Percentiles rank a stretch among this genome's conserved stretches.
phyloP scores from a whole-genome alignment of 768 basidiomycete genomes.

The Phanerochaete carnosa region DNA sequence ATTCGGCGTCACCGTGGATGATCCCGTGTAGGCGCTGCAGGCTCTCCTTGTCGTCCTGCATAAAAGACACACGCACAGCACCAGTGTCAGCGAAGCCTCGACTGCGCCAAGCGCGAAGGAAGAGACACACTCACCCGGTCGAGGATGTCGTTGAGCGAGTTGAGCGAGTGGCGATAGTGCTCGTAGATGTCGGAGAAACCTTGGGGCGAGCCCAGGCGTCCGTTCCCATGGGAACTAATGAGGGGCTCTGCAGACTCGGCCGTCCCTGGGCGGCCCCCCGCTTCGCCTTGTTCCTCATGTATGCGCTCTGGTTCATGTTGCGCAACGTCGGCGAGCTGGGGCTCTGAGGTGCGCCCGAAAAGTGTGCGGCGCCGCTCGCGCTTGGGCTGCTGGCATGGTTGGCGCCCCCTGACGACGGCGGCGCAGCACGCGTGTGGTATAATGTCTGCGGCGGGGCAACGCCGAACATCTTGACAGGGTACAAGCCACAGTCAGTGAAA shows the following conservation, averaged over 20 bases:
- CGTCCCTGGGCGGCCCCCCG: slow-evolving; percentile 54
- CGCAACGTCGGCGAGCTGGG: slow-evolving; percentile 16
- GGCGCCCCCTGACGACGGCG: slow-evolving; percentile 23
- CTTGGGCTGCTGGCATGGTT: background rate
- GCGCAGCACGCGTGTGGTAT: slow-evolving; percentile 62
- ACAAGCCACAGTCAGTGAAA: background rate
- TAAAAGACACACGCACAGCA: background rate
- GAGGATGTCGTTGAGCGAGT: slow-evolving; percentile 77
- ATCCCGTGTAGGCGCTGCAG: slow-evolving; percentile 73
- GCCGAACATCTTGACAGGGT: slow-evolving; percentile 64
- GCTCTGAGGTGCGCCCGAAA: slow-evolving; percentile 11
- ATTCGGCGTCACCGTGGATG: slow-evolving; percentile 38
- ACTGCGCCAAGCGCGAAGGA: background rate
- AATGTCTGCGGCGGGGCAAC: slow-evolving; percentile 75
- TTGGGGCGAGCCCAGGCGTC: slow-evolving; percentile 6
- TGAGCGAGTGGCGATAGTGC: slow-evolving; percentile 78
- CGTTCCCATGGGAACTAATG: slow-evolving; percentile 25
- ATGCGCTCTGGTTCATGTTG: slow-evolving; percentile 51
- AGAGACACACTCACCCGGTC: slow-evolving; percentile 56
- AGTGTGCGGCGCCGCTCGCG: background rate
- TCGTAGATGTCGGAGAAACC: slow-evolving; percentile 53
- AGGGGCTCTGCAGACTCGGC: slow-evolving; percentile 59
- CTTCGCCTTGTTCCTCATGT: slow-evolving; percentile 31
- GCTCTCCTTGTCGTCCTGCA: slow-evolving; percentile 72
- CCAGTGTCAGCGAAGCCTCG: slow-evolving; percentile 1